phyloP scores from a whole-genome alignment of 2,329 filamentous ascomycete species.

The Xylaria sp. region DNA sequence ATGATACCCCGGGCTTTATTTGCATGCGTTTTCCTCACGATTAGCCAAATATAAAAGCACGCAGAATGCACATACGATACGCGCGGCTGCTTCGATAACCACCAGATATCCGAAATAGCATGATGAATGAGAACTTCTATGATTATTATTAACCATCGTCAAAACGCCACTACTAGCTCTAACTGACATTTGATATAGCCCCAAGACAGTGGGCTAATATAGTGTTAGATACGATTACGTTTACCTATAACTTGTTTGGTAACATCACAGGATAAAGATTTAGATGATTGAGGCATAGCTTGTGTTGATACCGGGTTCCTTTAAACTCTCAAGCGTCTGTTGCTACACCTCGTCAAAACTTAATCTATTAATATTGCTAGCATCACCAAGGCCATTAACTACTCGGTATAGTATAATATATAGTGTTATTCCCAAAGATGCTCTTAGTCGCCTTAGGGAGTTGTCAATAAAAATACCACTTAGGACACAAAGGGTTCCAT shows the following conservation, averaged over 20 bases:
- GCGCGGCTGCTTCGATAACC: background rate
- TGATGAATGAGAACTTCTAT: background rate
- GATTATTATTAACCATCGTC: background rate
- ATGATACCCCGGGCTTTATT: slow-evolving; percentile 29
- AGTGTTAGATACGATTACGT: background rate
- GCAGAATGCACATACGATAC: background rate
- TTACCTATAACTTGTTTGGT: background rate
- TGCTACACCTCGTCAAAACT: too few species aligned
- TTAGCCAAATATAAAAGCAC: background rate
- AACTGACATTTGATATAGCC: background rate
- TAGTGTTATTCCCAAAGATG: too few species aligned
- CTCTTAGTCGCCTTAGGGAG: too few species aligned
- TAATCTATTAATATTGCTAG: too few species aligned
- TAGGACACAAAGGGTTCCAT: too few species aligned
- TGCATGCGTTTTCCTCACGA: slow-evolving; percentile 9
- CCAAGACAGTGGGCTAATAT: background rate
- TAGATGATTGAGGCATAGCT: too few species aligned
- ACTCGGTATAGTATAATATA: too few species aligned
- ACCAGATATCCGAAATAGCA: background rate
- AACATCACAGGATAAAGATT: too few species aligned
- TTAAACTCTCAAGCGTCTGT: too few species aligned
- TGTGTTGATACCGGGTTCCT: too few species aligned
- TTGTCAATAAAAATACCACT: too few species aligned
- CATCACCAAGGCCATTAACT: too few species aligned
- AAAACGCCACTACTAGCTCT: background rate